Evolutionary conservation across 2,329 filamentous ascomycete species (phyloP).

Genomic region (Penicillium sp.): DNA sequence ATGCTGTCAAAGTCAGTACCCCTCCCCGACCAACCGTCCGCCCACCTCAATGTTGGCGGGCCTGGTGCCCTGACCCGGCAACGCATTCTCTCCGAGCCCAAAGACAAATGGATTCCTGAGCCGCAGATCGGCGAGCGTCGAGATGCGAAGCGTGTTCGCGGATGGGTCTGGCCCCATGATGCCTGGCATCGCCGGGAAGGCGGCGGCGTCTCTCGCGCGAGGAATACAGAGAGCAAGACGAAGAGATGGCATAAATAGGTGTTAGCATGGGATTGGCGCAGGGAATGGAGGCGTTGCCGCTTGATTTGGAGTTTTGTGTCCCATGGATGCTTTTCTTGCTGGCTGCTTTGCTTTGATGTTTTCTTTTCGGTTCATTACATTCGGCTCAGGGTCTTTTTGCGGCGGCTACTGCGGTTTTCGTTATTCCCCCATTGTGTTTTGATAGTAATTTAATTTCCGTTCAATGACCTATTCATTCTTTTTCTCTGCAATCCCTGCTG

Average conservation of each 20-base stretch:
- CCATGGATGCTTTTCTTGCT: too few species aligned
- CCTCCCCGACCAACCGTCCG: constrained; percentile 55
- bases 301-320: too few species aligned
- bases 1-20: constrained; percentile 63
- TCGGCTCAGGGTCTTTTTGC: too few species aligned
- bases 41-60: constrained; percentile 60
- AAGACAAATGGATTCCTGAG: constrained; percentile 63
- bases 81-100: constrained; percentile 50
- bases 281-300: too few species aligned
- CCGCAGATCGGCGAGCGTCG: constrained; percentile 59
- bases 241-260: constrained; percentile 42
- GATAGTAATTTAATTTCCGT: too few species aligned
- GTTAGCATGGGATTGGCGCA: too few species aligned
- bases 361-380: too few species aligned
- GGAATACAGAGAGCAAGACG: constrained; percentile 21
- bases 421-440: too few species aligned
- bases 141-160: constrained; percentile 58
- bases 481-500: too few species aligned
- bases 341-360: too few species aligned
- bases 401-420: too few species aligned
- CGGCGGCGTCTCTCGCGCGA: constrained; percentile 32
- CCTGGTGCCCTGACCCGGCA: constrained; percentile 57
- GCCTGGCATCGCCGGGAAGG: constrained; percentile 58
- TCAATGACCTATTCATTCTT: too few species aligned
- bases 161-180: constrained; percentile 63